A percentile compares a stretch with the other conserved stretches of the same genome.
Evolutionary conservation across 2,329 filamentous ascomycete species (phyloP).

Genomic region (Fusarium sp.): DNA sequence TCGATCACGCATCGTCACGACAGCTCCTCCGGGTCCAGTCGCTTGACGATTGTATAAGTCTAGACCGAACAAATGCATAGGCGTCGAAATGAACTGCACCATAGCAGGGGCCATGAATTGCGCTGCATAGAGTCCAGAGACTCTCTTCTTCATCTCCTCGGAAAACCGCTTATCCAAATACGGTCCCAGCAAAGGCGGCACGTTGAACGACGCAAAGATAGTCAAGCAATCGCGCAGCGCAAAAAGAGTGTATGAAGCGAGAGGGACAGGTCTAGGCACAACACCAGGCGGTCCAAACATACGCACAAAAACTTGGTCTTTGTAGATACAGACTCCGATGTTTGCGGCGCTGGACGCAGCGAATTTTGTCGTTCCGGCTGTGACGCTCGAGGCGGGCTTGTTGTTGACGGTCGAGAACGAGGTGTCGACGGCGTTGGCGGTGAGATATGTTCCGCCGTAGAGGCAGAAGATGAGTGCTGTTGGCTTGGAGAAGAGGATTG

Average conservation of each 20-base stretch:
- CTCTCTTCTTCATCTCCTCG: constrained; percentile 55
- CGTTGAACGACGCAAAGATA: constrained; percentile 91
- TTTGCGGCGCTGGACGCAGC: constrained; percentile 82
- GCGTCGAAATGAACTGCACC: constrained; percentile 83
- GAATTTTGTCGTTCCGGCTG: constrained; percentile 83
- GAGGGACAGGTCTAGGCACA: constrained; percentile 67
- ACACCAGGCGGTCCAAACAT: constrained; percentile 75
- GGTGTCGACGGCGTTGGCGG: constrained; percentile 89
- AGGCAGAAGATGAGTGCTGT: constrained; percentile 77
- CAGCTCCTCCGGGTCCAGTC: constrained; percentile 38
- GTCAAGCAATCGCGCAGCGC: constrained; percentile 85
- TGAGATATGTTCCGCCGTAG: constrained; percentile 90
- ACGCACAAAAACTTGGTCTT: constrained; percentile 85
- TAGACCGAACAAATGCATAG: constrained; percentile 84
- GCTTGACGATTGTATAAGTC: constrained; percentile 82
- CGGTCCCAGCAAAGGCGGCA: constrained; percentile 82
- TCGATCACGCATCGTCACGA: constrained; percentile 65
- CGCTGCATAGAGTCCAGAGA: constrained; percentile 70
- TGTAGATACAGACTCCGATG: constrained; percentile 86
- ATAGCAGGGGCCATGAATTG: constrained; percentile 84
- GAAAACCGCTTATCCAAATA: constrained; percentile 65
- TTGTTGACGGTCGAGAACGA: constrained; percentile 70
- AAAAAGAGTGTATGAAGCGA: constrained; percentile 81
- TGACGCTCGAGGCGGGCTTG: constrained; percentile 69
- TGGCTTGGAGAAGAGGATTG: constrained; percentile 70